phyloP scores from a whole-genome alignment of 106 monocot species.

The Alisma plantagoaquatica region DNA sequence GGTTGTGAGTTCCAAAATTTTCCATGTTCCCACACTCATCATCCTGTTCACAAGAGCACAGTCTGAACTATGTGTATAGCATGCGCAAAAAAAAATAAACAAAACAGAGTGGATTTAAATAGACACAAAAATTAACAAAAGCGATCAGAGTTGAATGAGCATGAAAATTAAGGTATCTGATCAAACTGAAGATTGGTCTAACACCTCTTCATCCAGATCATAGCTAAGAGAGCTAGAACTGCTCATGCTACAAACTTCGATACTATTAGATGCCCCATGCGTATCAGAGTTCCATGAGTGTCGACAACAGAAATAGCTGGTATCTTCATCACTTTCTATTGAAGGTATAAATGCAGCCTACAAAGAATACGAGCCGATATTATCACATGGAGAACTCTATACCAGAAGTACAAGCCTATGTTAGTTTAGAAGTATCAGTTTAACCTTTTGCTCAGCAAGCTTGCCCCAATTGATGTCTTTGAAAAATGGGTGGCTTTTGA shows the following conservation, averaged over 20 bases:
- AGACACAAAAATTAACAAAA: too few species aligned
- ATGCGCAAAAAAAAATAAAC: background rate
- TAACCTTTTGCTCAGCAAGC: constrained; percentile 84
- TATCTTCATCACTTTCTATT: constrained; percentile 76
- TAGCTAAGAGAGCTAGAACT: constrained; percentile 44
- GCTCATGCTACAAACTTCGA: constrained; percentile 47
- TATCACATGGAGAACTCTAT: background rate
- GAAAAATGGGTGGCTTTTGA: constrained; percentile 91
- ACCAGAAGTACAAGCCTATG: too few species aligned
- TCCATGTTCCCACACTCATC: constrained; percentile 67
- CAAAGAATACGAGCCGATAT: background rate
- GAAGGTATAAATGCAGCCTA: constrained; percentile 93
- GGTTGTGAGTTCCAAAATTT: constrained; percentile 40
- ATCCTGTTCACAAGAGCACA: constrained; percentile 47
- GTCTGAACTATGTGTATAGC: too few species aligned
- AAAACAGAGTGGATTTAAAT: too few species aligned
- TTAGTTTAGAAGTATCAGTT: background rate
- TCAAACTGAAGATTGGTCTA: background rate
- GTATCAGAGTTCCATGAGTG: constrained; percentile 57
- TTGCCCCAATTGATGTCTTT: constrained; percentile 85
- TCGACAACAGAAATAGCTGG: constrained; percentile 83
- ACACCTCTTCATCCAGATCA: constrained; percentile 71
- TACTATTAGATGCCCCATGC: constrained; percentile 19
- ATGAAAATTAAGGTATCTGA: background rate
- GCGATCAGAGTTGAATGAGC: too few species aligned